These are phyloP conservation scores for Begonia peltatifolia DNA, from an alignment of 306 rosid species.

Conservation along the genomic window DNA sequence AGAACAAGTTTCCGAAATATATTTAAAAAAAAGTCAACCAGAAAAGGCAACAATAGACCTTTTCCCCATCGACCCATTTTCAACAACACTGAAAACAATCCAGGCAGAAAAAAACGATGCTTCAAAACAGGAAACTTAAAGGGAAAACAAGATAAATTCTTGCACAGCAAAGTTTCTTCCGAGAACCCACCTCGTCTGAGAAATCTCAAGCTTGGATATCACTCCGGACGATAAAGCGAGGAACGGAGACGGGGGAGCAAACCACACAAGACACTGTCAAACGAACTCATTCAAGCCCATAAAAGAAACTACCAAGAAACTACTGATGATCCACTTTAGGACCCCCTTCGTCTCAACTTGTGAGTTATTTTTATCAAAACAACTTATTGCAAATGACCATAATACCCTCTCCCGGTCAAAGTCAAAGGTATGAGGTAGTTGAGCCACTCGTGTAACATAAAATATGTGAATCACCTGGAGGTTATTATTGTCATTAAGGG, in stretches of 20 bases:
- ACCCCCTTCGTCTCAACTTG: too few relatives aligned
- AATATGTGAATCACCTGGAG: too few relatives aligned
- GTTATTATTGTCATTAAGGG: too few relatives aligned
- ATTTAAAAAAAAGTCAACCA: slow-evolving; percentile 8
- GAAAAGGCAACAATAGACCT: background rate
- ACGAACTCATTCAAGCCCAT: too few relatives aligned
- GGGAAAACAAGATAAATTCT: background rate
- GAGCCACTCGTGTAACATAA: too few relatives aligned
- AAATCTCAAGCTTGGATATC: slow-evolving; percentile 22
- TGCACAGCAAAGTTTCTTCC: slow-evolving; percentile 12
- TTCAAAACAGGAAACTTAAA: background rate
- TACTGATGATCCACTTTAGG: too few relatives aligned
- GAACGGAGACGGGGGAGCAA: background rate
- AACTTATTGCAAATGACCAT: too few relatives aligned
- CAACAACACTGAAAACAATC: slow-evolving; percentile 10
- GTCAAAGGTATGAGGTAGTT: too few relatives aligned
- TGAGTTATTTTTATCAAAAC: too few relatives aligned
- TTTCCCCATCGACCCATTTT: slow-evolving; percentile 11
- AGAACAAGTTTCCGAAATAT: background rate
- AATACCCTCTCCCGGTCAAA: too few relatives aligned
- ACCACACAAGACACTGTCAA: too few relatives aligned
- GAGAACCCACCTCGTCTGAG: slow-evolving; percentile 28
- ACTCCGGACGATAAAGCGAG: slow-evolving; percentile 6
- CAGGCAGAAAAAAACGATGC: slow-evolving; percentile 2
- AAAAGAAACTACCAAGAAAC: too few relatives aligned